phyloP scores from a whole-genome alignment of 2,329 filamentous ascomycete species.

The Ilyonectria robusta region DNA sequence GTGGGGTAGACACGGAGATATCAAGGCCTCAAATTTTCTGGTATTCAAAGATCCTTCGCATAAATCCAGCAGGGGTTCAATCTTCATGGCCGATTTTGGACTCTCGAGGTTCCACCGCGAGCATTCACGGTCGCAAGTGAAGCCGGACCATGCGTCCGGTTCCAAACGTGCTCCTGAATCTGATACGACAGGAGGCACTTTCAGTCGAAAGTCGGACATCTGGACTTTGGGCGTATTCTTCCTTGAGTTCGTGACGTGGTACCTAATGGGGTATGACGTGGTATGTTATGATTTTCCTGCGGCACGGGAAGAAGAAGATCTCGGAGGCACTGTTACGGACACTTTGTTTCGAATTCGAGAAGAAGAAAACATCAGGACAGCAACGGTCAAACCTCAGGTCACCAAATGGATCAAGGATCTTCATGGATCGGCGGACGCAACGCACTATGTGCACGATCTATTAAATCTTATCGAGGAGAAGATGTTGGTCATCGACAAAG shows the following conservation, averaged over 20 bases:
- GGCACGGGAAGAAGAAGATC: too few relatives aligned
- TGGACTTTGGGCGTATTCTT: conserved; percentile 8
- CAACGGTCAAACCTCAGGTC: background rate
- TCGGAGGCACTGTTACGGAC: too few relatives aligned
- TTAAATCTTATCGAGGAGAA: background rate
- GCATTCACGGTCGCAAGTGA: background rate
- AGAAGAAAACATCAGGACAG: background rate
- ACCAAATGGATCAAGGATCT: background rate
- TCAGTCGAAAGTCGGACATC: conserved; percentile 14
- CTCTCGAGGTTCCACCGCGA: background rate
- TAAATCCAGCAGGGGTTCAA: background rate
- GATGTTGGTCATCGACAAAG: background rate
- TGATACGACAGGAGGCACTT: background rate
- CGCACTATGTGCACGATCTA: background rate
- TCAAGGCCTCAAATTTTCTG: conserved; percentile 7
- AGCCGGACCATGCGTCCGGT: too few relatives aligned
- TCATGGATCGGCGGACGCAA: background rate
- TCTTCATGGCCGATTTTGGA: conserved; percentile 16
- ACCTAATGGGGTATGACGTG: background rate
- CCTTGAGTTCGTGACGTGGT: conserved; percentile 5
- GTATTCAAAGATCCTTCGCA: background rate
- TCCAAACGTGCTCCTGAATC: too few relatives aligned
- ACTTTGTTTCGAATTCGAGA: too few relatives aligned
- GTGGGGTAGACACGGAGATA: conserved; percentile 9
- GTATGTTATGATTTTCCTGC: too few relatives aligned